phyloP scores from a whole-genome alignment of 179 eudicot genomes.

The Spinacia oleracea region DNA sequence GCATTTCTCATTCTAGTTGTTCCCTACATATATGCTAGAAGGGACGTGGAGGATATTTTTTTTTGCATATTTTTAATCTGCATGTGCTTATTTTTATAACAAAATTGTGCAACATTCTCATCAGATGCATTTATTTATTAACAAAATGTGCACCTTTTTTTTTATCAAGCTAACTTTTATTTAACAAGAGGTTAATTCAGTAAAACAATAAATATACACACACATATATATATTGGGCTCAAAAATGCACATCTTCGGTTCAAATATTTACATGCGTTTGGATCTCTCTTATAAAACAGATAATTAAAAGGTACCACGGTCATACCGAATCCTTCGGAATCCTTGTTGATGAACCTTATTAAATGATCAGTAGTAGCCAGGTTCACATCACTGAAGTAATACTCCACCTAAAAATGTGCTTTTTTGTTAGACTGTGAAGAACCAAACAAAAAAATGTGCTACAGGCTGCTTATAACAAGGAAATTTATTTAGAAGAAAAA shows the following conservation, averaged over 20 bases:
- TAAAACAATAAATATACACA: background rate
- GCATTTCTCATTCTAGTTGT: too few species aligned
- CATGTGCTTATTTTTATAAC: too few species aligned
- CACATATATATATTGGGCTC: background rate
- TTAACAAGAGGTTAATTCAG: too few species aligned
- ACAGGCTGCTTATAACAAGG: background rate
- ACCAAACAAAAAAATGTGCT: background rate
- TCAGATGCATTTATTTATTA: too few species aligned
- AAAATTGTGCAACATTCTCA: too few species aligned
- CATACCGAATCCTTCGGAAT: slow-evolving; percentile 91
- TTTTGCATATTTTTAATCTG: too few species aligned
- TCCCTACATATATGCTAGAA: too few species aligned
- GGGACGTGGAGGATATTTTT: too few species aligned
- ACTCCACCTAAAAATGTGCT: slow-evolving; percentile 67
- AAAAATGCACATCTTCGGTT: too few species aligned
- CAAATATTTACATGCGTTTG: too few species aligned
- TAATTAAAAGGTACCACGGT: slow-evolving; percentile 13
- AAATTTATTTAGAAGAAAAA: background rate
- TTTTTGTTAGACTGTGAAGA: slow-evolving; percentile 7
- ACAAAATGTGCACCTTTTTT: background rate
- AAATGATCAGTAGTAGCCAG: slow-evolving; percentile 97
- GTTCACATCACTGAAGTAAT: slow-evolving; percentile 94
- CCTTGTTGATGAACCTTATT: slow-evolving; percentile 79
- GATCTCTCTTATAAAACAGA: background rate
- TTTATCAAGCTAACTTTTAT: too few species aligned